phyloP scores from a whole-genome alignment of 1,139 yeast species.

The Candida tropicalis region DNA sequence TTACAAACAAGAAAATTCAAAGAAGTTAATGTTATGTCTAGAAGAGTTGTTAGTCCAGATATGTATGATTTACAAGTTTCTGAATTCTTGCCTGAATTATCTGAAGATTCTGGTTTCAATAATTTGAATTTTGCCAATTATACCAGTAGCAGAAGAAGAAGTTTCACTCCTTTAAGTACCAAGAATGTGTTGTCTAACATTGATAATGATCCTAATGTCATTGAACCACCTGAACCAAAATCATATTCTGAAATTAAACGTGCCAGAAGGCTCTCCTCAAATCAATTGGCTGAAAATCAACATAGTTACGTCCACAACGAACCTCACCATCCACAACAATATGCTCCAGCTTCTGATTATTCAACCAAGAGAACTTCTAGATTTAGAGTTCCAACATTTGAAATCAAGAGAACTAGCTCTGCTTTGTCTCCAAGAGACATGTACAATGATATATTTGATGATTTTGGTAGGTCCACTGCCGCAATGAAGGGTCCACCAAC shows the following conservation, averaged over 20 bases:
- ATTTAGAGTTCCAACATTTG: conserved; percentile 49
- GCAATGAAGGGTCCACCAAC: conserved; percentile 30
- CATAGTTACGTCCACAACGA: conserved; percentile 5
- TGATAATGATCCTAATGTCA: conserved; percentile 21
- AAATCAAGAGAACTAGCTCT: conserved; percentile 41
- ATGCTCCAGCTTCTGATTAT: neutral
- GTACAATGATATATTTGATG: conserved; percentile 48
- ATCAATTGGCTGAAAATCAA: conserved; percentile 1
- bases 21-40: conserved; percentile 47
- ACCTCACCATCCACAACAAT: conserved; percentile 1
- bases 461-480: conserved; percentile 30
- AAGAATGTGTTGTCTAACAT: conserved; percentile 31
- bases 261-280: conserved; percentile 10
- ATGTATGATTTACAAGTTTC: conserved; percentile 40
- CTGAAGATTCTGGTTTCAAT: conserved; percentile 52
- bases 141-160: conserved; percentile 25
- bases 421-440: conserved; percentile 39
- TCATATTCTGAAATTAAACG: conserved; percentile 10
- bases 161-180: conserved; percentile 32
- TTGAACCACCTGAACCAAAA: conserved; percentile 27
- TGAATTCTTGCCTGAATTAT: conserved; percentile 47
- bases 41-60: conserved; percentile 42
- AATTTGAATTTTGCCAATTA: conserved; percentile 31
- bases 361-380: conserved; percentile 24
- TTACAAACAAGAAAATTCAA: conserved; percentile 37